Base-by-base conservation (phyloP, 164 flowering plant species). In the Dillenia turbinata region DNA sequence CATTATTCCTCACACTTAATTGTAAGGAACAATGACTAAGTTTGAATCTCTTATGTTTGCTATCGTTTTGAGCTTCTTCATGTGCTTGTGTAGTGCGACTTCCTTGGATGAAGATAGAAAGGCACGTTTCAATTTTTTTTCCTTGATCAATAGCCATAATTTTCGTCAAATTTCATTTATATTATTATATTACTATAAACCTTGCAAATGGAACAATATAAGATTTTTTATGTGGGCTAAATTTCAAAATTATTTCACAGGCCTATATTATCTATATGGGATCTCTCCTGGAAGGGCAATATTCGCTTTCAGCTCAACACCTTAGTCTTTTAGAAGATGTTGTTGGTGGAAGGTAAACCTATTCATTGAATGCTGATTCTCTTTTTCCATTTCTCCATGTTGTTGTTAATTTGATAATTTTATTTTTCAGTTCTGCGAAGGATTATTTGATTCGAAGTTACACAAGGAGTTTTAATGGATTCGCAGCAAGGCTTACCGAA, bases 381-480 rank as follows among this genome's bases (percentile, higher is more conserved):
- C 7, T 13, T 13, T 49, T 11, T 49, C 5, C 13, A 13, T 49
- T 49, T 49, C 52, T 16, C 14, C 16, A 49, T 13, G 14, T 13
- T 47, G 14, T 10, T 47, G 49, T 47, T 47, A 10, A 10, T 47
- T 47, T 13, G 14, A 1, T 10, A 13, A 47, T 47, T 47, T 47
- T 47, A 10, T 47, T 47, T 47, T 52, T 9, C 60, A 69, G 74
- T 12, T 47, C 40, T 13, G 52, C 12, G 9, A 26, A 44, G 43
- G 55, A 69, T 14, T 22, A 44, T 8, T 7, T 73, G 9, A 33
- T 69, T 9, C 60, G 66, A 64, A 76, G 73, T 45, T 79, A 73
- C 52, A 16, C 12, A 16, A 71, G 71, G 53, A 79, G 83, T 57
- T 79, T 79, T 67, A 76, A 76, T 61, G 83, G 80, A 22, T 79